A percentile compares a stretch with the other conserved stretches of the same genome.
These are phyloP conservation scores for Mallotus nudiflorus DNA, from an alignment of 345 rosid species.

Conservation along the genomic window DNA sequence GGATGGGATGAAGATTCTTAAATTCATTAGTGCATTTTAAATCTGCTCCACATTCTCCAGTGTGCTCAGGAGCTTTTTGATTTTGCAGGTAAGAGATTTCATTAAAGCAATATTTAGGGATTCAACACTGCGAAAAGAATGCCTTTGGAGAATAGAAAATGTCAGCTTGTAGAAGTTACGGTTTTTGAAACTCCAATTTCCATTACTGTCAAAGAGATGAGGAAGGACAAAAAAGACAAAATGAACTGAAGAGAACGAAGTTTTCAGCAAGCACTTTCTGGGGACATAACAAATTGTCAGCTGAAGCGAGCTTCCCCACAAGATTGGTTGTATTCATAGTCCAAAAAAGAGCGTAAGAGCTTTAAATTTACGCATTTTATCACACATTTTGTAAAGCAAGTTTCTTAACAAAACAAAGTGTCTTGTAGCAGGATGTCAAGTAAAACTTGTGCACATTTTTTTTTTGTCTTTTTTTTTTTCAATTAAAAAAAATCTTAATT, in stretches of 20 bases:
- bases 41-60: neutral
- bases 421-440: neutral
- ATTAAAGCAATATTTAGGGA: conserved; percentile 84
- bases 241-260: neutral
- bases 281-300: neutral
- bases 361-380: neutral
- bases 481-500: too few species aligned
- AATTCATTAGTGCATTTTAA: conserved; percentile 8
- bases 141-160: conserved; percentile 77
- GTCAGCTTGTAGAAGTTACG: conserved; percentile 28
- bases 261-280: too few species aligned
- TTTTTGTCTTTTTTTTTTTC: neutral
- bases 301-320: neutral
- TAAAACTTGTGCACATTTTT: neutral
- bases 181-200: neutral
- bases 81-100: conserved; percentile 70
- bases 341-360: conserved; percentile 7
- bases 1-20: neutral
- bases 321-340: neutral
- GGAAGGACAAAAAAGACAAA: neutral
- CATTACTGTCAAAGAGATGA: neutral
- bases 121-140: conserved; percentile 86
- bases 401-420: neutral
- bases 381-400: neutral
- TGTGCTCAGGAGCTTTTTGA: neutral